phyloP scores from a whole-genome alignment of 352 stramenopile genomes.

The Pythium aristosporum region DNA sequence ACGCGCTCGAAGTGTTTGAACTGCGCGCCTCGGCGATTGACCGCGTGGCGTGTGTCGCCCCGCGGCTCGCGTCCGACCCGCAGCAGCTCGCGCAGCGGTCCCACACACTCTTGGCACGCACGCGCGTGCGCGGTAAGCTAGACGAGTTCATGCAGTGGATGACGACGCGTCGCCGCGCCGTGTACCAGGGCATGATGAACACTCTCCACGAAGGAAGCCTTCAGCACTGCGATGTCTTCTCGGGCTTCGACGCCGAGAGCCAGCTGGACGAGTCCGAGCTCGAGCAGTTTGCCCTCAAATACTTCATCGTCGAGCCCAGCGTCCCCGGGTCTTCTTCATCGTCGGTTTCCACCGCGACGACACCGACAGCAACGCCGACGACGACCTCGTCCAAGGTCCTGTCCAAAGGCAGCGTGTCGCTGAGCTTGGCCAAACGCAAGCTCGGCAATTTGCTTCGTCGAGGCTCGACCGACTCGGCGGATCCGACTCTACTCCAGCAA shows the following conservation, averaged over 20 bases:
- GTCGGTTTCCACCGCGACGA: not conserved
- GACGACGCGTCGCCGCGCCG: conserved; percentile 40
- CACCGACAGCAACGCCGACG: not conserved
- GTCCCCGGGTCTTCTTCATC: not conserved
- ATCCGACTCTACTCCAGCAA: conserved; percentile 10
- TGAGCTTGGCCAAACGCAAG: conserved; percentile 10
- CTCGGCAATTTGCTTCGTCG: conserved; percentile 19
- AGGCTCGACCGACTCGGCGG: conserved; percentile 5
- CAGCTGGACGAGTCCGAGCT: conserved; percentile 1
- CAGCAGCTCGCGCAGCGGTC: conserved; percentile 31
- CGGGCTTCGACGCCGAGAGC: conserved; percentile 40
- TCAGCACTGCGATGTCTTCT: conserved; percentile 62
- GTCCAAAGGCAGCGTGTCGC: not conserved
- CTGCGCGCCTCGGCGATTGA: conserved; percentile 42
- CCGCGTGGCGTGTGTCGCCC: conserved; percentile 52
- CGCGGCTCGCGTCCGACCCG: conserved; percentile 22
- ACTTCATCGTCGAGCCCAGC: conserved; percentile 28
- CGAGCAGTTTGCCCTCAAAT: conserved; percentile 59
- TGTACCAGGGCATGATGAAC: conserved; percentile 57
- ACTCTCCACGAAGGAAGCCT: conserved; percentile 58
- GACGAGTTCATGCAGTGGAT: conserved; percentile 72
- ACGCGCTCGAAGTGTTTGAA: conserved; percentile 51
- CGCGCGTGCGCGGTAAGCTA: conserved; percentile 52
- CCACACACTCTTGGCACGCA: conserved; percentile 57
- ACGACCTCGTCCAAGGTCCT: not conserved